Base-by-base conservation (phyloP, 176 grass and related monocot species). In the Alopecurus myosuroides region DNA sequence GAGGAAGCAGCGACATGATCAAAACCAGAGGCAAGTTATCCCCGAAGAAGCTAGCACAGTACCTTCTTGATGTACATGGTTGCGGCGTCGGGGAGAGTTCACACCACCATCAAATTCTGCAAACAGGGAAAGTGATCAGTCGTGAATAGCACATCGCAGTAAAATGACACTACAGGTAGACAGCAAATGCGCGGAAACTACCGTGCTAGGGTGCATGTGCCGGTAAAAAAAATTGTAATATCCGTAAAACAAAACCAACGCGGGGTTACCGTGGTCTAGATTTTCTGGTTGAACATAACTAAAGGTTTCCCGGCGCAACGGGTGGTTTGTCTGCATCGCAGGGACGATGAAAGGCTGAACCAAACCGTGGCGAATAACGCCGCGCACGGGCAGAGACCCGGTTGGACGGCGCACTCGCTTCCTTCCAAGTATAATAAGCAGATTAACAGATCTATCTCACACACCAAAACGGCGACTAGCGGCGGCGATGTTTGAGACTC, bases 41-140 rank as follows among this genome's bases (percentile, higher is more conserved):
- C 70, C 19, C n/a, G n/a, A n/a, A n/a, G 4, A 42, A 64, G 19
- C 5, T 13, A 68, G 55, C 13, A 81, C 29, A 69, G 30, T 35
- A 93, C 95, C 91, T 93, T 95, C 87, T 98, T 98, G 58, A 98
- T 98, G 79, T 95, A 91, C 95, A 98, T 98, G 42, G 40, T 62
- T 62, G 7, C 58, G 58, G 30, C n/a, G n/a, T n/a, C 23, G 6
- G 26, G 58, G 58, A 62, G 58, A 30, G 26, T 28, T 62, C 58
- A 62, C 11, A 7, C 58, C 58, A 62, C 58, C 58, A 62, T 62
- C 5, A 62, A 62, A 30, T 7, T 7, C 26, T 62, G 58, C 58
- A 62, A 14, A 30, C 58, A 30, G 3, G 29, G 11, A 26, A 15
- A 61, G 20, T 23, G 5, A 62, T 28, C 26, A 62, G 26, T 12